phyloP scores from a whole-genome alignment of 2,329 filamentous ascomycete genomes.

The Penicillium paneum region DNA sequence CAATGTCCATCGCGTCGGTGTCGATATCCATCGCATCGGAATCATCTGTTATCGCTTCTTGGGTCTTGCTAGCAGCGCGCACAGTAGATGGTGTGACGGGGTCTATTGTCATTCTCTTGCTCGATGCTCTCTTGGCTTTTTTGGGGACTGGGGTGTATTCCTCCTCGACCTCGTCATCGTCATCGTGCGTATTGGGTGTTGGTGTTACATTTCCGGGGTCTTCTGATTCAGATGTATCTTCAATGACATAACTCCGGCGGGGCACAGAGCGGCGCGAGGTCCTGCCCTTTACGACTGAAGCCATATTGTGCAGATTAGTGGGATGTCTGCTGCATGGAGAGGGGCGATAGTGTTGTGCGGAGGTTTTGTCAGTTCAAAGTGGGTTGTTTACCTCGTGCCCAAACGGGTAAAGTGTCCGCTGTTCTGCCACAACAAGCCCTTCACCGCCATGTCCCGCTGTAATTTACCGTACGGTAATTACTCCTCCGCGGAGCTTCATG shows the following conservation, averaged over 20 bases:
- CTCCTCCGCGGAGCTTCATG: conserved; percentile 15
- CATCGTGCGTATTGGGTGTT: conserved; percentile 42
- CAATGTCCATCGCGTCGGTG: conserved; percentile 55
- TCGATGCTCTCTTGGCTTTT: conserved; percentile 56
- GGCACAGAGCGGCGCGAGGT: conserved; percentile 60
- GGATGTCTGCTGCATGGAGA: conserved; percentile 27
- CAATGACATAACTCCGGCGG: conserved; percentile 70
- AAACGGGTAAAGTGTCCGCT: conserved; percentile 31
- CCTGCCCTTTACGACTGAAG: conserved; percentile 46
- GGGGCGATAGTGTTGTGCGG: conserved; percentile 8
- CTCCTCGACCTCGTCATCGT: conserved; percentile 61
- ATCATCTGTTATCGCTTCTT: conserved; percentile 48
- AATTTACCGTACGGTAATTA: conserved; percentile 17
- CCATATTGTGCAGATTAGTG: conserved; percentile 31
- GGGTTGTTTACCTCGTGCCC: conserved; percentile 40
- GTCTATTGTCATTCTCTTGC: conserved; percentile 52
- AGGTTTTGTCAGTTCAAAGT: conserved; percentile 26
- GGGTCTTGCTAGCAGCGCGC: conserved; percentile 31
- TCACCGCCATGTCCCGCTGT: conserved; percentile 28
- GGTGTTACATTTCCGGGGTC: conserved; percentile 51
- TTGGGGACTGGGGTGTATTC: conserved; percentile 75
- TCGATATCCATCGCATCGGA: conserved; percentile 59
- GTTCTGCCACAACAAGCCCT: conserved; percentile 35
- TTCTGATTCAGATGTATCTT: conserved; percentile 75
- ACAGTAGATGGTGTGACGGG: conserved; percentile 45